phyloP scores from a whole-genome alignment of 2,329 filamentous ascomycete species.

The Hypoxylon sp. region DNA sequence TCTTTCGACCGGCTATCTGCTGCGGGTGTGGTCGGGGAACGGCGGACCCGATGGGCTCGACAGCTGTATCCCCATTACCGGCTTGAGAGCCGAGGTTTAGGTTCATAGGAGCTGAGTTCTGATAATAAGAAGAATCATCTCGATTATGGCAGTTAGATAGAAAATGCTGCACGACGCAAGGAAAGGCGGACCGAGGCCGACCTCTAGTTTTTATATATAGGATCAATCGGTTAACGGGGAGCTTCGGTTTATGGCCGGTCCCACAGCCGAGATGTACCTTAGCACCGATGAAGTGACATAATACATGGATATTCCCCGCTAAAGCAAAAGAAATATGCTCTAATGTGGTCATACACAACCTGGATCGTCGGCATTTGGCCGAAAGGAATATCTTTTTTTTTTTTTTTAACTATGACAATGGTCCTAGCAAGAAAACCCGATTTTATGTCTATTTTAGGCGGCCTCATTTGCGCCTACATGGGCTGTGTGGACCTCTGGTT shows the following conservation, averaged over 20 bases:
- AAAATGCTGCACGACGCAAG: not conserved
- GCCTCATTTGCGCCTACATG: too few species aligned
- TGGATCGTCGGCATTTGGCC: conserved; percentile 1
- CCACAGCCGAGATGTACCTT: not conserved
- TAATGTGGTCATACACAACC: not conserved
- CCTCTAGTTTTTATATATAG: conserved; percentile 17
- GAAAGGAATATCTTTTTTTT: not conserved
- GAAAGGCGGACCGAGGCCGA: conserved; percentile 16
- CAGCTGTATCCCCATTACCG: conserved; percentile 12
- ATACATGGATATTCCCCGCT: not conserved
- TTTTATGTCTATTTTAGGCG: too few species aligned
- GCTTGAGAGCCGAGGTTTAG: conserved; percentile 18
- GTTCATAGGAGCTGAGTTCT: conserved; percentile 15
- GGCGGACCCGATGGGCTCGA: not conserved
- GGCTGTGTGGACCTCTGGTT: too few species aligned
- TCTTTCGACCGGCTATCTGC: conserved; percentile 38
- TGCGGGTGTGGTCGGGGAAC: conserved; percentile 10
- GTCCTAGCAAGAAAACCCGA: not conserved
- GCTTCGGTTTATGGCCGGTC: conserved; percentile 29
- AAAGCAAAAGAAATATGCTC: not conserved
- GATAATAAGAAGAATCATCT: conserved; percentile 3
- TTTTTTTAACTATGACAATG: not conserved
- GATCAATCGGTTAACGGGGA: not conserved
- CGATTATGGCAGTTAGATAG: conserved; percentile 3
- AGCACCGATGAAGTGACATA: too few species aligned